Evolutionary conservation across 225 moss, liverwort and hornwort species (phyloP), one percentile per base, ranked within the genome.

Genomic region (Climacium dendroides): DNA sequence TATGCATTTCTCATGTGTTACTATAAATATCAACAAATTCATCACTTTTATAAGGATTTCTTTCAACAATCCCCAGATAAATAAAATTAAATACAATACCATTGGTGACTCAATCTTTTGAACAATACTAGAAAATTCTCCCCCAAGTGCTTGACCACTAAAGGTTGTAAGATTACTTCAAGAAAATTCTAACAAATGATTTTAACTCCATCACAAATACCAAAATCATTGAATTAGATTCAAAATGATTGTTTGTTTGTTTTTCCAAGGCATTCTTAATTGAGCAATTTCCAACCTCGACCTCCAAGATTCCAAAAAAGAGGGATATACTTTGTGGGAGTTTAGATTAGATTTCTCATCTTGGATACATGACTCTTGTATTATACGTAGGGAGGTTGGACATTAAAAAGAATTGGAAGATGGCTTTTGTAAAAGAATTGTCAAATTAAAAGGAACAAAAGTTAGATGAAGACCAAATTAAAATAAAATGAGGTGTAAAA

Each of bases 221-320:
- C 4, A 7, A 37, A 67, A 67, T 4, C 13, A 13, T 67, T 67
- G 7, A 67, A 67, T 22, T 1, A 23, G 0, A 23, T 37, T n/a
- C 1, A 24, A 39, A 1, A 24, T 14, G 24, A 70, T 2, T 25
- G 15, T 5, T 15, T 5, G 8, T 70, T 25, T 1, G 0, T 70
- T 22, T 70, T 70, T 24, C 13, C 7, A 67, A 20, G 6, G n/a
- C 11, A 65, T 19, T 65, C 2, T 19, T 65, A 20, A 20, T 20
- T 35, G 10, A 1, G 6, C 6, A n/a, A n/a, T 67, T 63, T 63
- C 8, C 9, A 63, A 10, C 6, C 4, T 1, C 5, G 5, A 2
- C 3, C 11, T 1, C 0, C 1, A 0, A 22, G 2, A n/a, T n/a
- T 41, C 7, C 3, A 24, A 24, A 4, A 26, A 70, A 15, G 0